A percentile compares a stretch with the other conserved stretches of the same genome.
Evolutionary conservation across 768 basidiomycete genomes (phyloP).

Genomic region (Russula foetens): DNA sequence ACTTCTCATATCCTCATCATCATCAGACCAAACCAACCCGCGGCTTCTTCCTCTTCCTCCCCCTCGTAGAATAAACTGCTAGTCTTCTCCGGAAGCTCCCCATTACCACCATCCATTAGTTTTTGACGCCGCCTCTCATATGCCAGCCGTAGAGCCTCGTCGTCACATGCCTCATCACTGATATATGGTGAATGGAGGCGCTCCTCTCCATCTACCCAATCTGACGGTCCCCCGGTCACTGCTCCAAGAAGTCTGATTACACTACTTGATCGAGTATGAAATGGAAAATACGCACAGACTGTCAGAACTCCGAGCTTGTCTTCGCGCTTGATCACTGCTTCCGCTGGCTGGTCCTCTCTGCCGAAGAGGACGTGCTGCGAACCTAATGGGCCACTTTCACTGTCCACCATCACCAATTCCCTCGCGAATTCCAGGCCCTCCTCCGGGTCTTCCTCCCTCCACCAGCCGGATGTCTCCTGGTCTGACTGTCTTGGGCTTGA

Average conservation of each 20-base stretch:
- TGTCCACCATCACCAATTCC: constrained; percentile 18
- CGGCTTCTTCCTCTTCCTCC: constrained; percentile 15
- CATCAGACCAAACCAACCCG: constrained; percentile 10
- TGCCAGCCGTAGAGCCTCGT: constrained; percentile 17
- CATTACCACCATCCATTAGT: neutral
- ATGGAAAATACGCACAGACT: constrained; percentile 29
- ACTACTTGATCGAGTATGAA: neutral
- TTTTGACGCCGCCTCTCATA: constrained; percentile 9
- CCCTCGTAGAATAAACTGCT: constrained; percentile 17
- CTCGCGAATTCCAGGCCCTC: constrained; percentile 20
- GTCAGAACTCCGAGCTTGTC: constrained; percentile 45
- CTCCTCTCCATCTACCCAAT: constrained; percentile 6
- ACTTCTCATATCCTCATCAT: constrained; percentile 2
- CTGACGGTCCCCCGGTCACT: constrained; percentile 15
- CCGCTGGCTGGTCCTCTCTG: constrained; percentile 30
- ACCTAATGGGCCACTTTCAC: constrained; percentile 19
- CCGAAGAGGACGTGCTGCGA: constrained; percentile 26
- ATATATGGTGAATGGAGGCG: constrained; percentile 16
- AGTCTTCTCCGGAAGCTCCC: constrained; percentile 16
- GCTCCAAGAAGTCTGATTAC: constrained; percentile 4
- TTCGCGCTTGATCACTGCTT: constrained; percentile 33
- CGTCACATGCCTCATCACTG: constrained; percentile 18
- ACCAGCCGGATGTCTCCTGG: constrained; percentile 37
- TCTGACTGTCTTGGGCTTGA: constrained; percentile 23
- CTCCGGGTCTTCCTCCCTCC: constrained; percentile 27